These are phyloP conservation scores for Hanseniaspora valbyensis DNA, from an alignment of 805 yeast genomes.

Conservation along the genomic window DNA sequence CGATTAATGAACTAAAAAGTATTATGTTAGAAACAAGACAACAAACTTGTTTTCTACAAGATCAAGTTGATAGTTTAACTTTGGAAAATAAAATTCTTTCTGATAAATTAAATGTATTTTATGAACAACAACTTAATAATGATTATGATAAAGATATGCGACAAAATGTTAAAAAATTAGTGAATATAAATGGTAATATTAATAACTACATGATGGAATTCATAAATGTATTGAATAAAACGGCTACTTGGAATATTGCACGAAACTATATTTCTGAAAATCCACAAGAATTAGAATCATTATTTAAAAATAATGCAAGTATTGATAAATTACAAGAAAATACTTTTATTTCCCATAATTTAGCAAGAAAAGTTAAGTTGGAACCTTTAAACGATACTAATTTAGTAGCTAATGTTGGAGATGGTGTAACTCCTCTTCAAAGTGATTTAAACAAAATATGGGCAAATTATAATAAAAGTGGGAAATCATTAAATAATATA, in stretches of 20 bases:
- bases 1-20: not conserved
- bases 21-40: not conserved
- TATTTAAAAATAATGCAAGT: not conserved
- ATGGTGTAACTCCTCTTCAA: not conserved
- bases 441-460: conserved; percentile 1
- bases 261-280: conserved; percentile 10
- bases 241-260: conserved; percentile 11
- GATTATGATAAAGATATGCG: not conserved
- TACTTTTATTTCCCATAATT: not conserved
- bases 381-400: conserved; percentile 9
- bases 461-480: not conserved
- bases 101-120: not conserved
- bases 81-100: not conserved
- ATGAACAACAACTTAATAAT: not conserved
- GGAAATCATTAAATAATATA: conserved; percentile 1
- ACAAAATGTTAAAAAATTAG: not conserved
- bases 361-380: conserved; percentile 1
- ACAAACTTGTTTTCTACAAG: not conserved
- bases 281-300: conserved; percentile 10
- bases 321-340: not conserved
- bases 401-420: conserved; percentile 5
- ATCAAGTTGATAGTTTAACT: not conserved
- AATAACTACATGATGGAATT: conserved; percentile 13
- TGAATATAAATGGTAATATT: conserved; percentile 4
- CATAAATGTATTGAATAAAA: conserved; percentile 11